Conservation (phyloP, 768 basidiomycete species). For the Termitomyces sp. region DNA sequence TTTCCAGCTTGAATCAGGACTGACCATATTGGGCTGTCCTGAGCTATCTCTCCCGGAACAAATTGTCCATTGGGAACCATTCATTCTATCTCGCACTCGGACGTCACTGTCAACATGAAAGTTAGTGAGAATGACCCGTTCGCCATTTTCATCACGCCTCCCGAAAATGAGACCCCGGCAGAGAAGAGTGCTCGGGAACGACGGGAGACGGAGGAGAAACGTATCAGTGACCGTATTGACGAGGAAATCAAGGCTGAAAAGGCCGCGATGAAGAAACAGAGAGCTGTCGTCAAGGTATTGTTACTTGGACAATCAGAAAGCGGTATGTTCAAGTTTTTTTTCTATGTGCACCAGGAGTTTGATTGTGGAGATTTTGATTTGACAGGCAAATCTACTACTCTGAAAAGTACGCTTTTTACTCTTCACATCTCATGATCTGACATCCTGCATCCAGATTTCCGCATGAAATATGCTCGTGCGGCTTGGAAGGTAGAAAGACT, state of each 20-base stretch:
- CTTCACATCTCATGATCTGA: not conserved
- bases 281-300: conserved; percentile 46
- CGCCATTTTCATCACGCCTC: conserved; percentile 51
- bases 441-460: conserved; percentile 48
- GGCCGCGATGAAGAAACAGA: conserved; percentile 39
- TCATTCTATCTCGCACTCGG: not conserved
- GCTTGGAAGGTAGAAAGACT: conserved; percentile 63
- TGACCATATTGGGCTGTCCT: not conserved
- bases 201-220: conserved; percentile 54
- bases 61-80: not conserved
- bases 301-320: conserved; percentile 62
- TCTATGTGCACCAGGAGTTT: not conserved
- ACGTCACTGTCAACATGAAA: conserved; percentile 16
- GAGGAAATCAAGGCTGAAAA: conserved; percentile 48
- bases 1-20: not conserved
- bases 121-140: conserved; percentile 50
- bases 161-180: conserved; percentile 49
- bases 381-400: conserved; percentile 57
- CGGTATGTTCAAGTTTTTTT: conserved; percentile 31
- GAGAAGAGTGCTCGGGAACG: conserved; percentile 42
- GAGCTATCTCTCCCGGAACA: not conserved
- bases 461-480: conserved; percentile 59
- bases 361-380: not conserved
- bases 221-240: conserved; percentile 58
- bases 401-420: conserved; percentile 43